These are phyloP conservation scores for Byssochlamys sp. DNA, from an alignment of 2,329 filamentous ascomycete species.

Conservation along the genomic window DNA sequence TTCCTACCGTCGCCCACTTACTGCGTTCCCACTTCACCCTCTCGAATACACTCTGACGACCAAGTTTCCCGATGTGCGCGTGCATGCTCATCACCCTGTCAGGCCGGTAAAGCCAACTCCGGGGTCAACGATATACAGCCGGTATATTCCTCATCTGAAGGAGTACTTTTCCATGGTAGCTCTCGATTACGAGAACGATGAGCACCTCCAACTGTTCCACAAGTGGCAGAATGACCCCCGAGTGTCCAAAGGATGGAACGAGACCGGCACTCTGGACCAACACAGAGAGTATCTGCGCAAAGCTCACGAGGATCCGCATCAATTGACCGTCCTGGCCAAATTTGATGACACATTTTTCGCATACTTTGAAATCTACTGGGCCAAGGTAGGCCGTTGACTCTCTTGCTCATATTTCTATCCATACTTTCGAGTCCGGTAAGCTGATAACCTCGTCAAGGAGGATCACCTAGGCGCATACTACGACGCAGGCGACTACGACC, in stretches of 20 bases:
- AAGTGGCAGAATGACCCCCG: conserved; percentile 76
- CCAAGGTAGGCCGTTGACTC: conserved; percentile 40
- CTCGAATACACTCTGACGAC: conserved; percentile 38
- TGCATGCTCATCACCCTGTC: conserved; percentile 59
- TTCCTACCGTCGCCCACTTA: conserved; percentile 14
- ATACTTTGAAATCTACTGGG: conserved; percentile 76
- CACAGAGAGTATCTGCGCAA: conserved; percentile 62
- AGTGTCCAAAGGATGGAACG: conserved; percentile 70
- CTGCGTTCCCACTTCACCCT: conserved; percentile 21
- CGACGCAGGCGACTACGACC: conserved; percentile 46
- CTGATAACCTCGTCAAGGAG: conserved; percentile 31
- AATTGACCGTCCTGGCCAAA: conserved; percentile 58
- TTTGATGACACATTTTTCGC: conserved; percentile 64
- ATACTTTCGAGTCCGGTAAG: background rate
- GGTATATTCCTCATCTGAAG: conserved; percentile 65
- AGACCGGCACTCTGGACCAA: conserved; percentile 65
- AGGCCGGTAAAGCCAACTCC: conserved; percentile 62
- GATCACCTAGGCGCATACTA: conserved; percentile 53
- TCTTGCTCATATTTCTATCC: background rate
- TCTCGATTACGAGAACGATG: conserved; percentile 54
- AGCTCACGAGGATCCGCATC: conserved; percentile 62
- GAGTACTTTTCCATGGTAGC: conserved; percentile 71
- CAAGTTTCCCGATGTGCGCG: conserved; percentile 37
- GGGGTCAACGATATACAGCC: conserved; percentile 63
- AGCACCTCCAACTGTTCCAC: conserved; percentile 63